These are phyloP conservation scores for Aspergillus sp. DNA, from an alignment of 2,329 filamentous ascomycete species.

Conservation along the genomic window DNA sequence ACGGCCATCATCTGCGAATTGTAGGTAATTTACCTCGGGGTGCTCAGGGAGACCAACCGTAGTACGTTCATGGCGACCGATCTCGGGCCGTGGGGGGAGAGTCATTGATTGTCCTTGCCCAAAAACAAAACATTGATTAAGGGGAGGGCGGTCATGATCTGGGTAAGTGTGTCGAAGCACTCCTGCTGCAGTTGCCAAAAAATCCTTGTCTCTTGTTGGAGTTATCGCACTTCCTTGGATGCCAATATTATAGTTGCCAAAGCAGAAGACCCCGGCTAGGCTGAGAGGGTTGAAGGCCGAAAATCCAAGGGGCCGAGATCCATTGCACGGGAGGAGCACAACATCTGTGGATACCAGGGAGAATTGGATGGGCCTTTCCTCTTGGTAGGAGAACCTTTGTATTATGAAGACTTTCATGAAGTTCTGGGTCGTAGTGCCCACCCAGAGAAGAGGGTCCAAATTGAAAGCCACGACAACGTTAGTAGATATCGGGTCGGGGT, in stretches of 20 bases:
- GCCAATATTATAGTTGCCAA: not conserved
- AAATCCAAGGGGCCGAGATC: not conserved
- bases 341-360: not conserved
- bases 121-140: not conserved
- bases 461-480: not conserved
- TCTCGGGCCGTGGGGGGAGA: not conserved
- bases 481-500: not conserved
- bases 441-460: not conserved
- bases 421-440: not conserved
- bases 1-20: not conserved
- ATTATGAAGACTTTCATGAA: not conserved
- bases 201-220: not conserved
- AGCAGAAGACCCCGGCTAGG: not conserved
- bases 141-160: not conserved
- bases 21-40: not conserved
- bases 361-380: not conserved
- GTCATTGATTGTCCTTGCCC: not conserved
- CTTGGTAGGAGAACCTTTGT: not conserved
- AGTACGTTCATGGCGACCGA: not conserved
- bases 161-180: not conserved
- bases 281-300: not conserved
- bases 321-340: not conserved
- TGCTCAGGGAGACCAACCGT: not conserved
- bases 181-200: not conserved
- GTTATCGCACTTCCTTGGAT: not conserved